Percentiles rank a stretch among this genome's conserved stretches.
phyloP scores from a whole-genome alignment of 768 basidiomycete species.

The Arthromyces matolae region DNA sequence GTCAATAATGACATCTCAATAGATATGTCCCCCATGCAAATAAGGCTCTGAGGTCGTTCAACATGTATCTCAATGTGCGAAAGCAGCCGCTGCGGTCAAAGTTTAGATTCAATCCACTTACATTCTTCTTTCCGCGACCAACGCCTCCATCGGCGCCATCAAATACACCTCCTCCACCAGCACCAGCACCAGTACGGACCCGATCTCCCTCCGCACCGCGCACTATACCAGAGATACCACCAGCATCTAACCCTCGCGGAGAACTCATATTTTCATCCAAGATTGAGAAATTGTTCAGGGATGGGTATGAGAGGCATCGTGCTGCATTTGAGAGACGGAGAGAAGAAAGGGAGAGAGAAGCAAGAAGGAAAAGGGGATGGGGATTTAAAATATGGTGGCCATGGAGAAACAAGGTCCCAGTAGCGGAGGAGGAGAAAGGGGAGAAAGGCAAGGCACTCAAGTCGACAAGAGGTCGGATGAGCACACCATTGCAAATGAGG shows the following conservation, averaged over 20 bases:
- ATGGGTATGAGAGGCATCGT: slow-evolving; percentile 91
- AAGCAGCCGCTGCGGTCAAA: slow-evolving; percentile 68
- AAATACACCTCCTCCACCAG: slow-evolving; percentile 56
- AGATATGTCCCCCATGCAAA: slow-evolving; percentile 98
- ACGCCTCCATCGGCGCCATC: slow-evolving; percentile 68
- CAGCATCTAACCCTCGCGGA: slow-evolving; percentile 71
- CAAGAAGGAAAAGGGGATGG: slow-evolving; percentile 26
- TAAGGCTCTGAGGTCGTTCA: slow-evolving; percentile 84
- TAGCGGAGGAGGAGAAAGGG: no score
- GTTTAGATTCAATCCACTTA: slow-evolving; percentile 49
- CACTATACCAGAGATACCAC: slow-evolving; percentile 1
- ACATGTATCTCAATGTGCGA: slow-evolving; percentile 96
- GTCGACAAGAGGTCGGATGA: no score
- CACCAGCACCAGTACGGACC: no score
- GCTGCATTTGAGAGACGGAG: slow-evolving; percentile 78
- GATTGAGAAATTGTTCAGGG: slow-evolving; percentile 77
- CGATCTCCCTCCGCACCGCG: neutral
- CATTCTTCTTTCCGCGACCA: slow-evolving; percentile 55
- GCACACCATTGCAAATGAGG: no score
- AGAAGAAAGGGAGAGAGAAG: slow-evolving; percentile 51
- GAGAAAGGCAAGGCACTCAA: no score
- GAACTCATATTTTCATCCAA: slow-evolving; percentile 95
- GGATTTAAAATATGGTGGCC: no score
- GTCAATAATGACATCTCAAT: neutral
- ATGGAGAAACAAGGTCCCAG: no score